Percentiles rank a stretch among this genome's conserved stretches.
These are phyloP conservation scores for Ascochyta lentis DNA, from an alignment of 2,329 filamentous ascomycete genomes.

Conservation along the genomic window DNA sequence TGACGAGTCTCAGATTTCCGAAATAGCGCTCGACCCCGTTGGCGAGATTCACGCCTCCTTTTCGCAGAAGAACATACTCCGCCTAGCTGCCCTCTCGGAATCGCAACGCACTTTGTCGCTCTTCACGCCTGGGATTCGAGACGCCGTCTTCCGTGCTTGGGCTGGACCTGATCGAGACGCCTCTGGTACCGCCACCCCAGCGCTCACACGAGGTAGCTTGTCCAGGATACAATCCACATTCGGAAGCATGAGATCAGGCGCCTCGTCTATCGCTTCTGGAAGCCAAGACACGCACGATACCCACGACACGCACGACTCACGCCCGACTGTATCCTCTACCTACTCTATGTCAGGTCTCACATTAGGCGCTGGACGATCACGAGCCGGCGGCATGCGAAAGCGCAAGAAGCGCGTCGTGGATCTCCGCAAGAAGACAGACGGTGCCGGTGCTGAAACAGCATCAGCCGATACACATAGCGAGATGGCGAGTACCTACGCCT, in stretches of 20 bases:
- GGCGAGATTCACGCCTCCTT: constrained; percentile 88
- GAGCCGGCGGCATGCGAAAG: constrained; percentile 71
- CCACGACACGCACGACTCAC: constrained; percentile 58
- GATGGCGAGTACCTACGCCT: constrained; percentile 61
- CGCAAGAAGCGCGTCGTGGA: constrained; percentile 87
- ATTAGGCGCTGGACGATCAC: constrained; percentile 65
- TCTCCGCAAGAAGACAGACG: constrained; percentile 68
- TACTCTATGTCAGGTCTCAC: constrained; percentile 68
- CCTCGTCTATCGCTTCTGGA: constrained; percentile 45
- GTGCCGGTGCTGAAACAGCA: constrained; percentile 54
- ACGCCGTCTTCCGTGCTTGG: constrained; percentile 93
- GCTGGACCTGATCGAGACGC: constrained; percentile 79
- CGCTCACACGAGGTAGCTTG: constrained; percentile 52
- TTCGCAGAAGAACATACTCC: constrained; percentile 90
- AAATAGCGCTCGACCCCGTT: constrained; percentile 78
- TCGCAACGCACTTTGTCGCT: constrained; percentile 90
- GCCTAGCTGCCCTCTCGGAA: constrained; percentile 80
- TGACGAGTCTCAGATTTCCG: constrained; percentile 76
- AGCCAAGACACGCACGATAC: constrained; percentile 54
- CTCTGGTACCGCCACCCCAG: constrained; percentile 50
- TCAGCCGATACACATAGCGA: constrained; percentile 61
- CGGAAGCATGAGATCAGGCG: constrained; percentile 56
- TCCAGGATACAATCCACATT: constrained; percentile 56
- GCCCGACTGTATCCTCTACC: constrained; percentile 68
- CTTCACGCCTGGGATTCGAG: constrained; percentile 87